Evolutionary conservation across 768 basidiomycete species (phyloP).

Genomic region (Lentinula edodes): DNA sequence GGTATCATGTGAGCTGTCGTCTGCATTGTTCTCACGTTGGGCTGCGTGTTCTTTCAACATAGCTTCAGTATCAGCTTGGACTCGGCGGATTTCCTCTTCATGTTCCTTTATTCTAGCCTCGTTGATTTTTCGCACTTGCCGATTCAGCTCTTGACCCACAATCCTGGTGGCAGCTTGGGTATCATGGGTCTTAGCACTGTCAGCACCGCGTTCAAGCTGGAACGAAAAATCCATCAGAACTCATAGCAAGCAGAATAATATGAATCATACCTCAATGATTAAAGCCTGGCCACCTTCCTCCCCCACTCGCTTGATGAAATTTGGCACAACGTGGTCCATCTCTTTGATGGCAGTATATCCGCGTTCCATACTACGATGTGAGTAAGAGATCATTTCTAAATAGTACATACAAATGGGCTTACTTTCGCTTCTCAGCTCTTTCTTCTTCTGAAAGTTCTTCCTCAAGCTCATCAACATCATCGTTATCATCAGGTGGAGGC

Average conservation of each 20-base stretch:
- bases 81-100: not conserved
- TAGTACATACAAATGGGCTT: not conserved
- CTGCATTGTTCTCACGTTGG: not conserved
- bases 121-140: not conserved
- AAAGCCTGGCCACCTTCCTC: slow-evolving; percentile 1
- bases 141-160: slow-evolving; percentile 17
- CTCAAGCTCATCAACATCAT: not conserved
- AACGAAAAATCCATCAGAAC: too few species aligned
- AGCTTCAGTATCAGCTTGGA: too few species aligned
- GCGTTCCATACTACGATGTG: not conserved
- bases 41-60: not conserved
- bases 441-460: not conserved
- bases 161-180: slow-evolving; percentile 12
- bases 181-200: slow-evolving; percentile 18
- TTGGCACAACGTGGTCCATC: not conserved
- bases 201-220: slow-evolving; percentile 19
- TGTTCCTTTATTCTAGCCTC: not conserved
- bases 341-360: not conserved
- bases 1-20: too few species aligned
- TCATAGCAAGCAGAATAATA: too few species aligned
- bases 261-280: slow-evolving; percentile 1
- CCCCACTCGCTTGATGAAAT: not conserved
- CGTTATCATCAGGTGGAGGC: not conserved
- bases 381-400: too few species aligned
- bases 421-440: not conserved